Conservation (phyloP, 1,139 yeast genomes). For the Sugiyamaella castrensis region DNA sequence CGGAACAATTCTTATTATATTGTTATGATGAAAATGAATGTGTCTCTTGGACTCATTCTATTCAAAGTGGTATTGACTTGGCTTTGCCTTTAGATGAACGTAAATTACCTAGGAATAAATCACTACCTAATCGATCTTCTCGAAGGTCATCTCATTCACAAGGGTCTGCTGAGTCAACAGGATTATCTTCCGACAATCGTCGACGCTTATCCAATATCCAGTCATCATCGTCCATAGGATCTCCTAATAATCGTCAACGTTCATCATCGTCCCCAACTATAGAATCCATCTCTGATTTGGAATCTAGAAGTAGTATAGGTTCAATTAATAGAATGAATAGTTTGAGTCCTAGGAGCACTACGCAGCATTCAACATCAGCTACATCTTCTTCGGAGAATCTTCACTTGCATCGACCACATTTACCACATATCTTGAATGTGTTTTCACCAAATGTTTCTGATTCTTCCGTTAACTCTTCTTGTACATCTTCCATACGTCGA, state of each 20-base stretch:
- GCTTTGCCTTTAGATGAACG: constrained; percentile 44
- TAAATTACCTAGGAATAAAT: constrained; percentile 34
- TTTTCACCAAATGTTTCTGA: constrained; percentile 7
- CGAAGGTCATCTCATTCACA: not conserved
- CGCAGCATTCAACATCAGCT: not conserved
- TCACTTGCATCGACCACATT: constrained; percentile 3
- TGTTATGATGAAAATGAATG: constrained; percentile 52
- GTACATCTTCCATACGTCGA: constrained; percentile 4
- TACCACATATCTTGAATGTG: constrained; percentile 12
- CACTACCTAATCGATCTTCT: constrained; percentile 34
- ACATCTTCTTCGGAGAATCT: not conserved
- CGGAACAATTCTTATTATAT: constrained; percentile 60
- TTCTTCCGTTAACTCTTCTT: constrained; percentile 1
- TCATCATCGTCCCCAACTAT: not conserved
- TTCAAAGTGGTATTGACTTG: constrained; percentile 42
- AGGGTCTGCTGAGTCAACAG: constrained; percentile 11
- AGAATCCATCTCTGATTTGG: not conserved
- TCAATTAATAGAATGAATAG: not conserved
- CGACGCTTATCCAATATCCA: too few species aligned
- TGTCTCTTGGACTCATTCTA: constrained; percentile 58
- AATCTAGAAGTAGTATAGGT: constrained; percentile 1
- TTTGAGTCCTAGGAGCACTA: constrained; percentile 4
- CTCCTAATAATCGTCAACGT: not conserved
- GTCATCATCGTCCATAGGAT: not conserved
- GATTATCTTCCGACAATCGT: not conserved